Conservation (phyloP, 108 stramenopile species). For the Cyclotella sp. region DNA sequence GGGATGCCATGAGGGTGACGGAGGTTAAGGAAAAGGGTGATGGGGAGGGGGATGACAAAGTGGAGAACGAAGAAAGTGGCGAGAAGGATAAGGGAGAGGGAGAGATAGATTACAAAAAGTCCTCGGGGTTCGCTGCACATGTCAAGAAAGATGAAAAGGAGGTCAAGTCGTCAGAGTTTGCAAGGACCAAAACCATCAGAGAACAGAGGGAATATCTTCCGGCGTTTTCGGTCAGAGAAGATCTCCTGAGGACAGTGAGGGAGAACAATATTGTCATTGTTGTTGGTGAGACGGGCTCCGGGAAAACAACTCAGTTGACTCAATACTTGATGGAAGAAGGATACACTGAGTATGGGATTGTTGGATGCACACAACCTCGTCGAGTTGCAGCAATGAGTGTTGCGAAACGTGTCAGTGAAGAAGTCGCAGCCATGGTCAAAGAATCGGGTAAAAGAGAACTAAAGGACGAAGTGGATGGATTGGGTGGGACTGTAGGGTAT, state of each 20-base stretch:
- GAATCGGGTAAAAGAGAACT: slow-evolving; percentile 59
- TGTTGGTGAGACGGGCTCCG: slow-evolving; percentile 93
- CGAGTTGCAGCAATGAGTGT: slow-evolving; percentile 99
- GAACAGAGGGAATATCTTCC: slow-evolving; percentile 96
- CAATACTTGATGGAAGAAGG: slow-evolving; percentile 98
- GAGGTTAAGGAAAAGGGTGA: slow-evolving; percentile 68
- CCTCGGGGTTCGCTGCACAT: slow-evolving; percentile 87
- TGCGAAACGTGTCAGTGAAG: slow-evolving; percentile 97
- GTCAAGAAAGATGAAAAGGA: slow-evolving; percentile 57
- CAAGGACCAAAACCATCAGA: slow-evolving; percentile 87
- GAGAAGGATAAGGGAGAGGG: slow-evolving; percentile 47
- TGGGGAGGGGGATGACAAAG: slow-evolving; percentile 33
- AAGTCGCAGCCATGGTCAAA: slow-evolving; percentile 79
- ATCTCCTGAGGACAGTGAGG: slow-evolving; percentile 89
- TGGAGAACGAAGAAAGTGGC: slow-evolving; percentile 30
- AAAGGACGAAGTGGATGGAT: slow-evolving; percentile 74
- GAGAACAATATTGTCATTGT: slow-evolving; percentile 96
- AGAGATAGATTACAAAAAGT: slow-evolving; percentile 92
- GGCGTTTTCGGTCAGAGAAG: slow-evolving; percentile 93
- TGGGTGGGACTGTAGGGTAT: slow-evolving; percentile 96
- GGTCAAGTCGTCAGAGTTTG: slow-evolving; percentile 73
- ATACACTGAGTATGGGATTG: slow-evolving; percentile 89
- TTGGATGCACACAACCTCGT: slow-evolving; percentile 96
- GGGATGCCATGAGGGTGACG: slow-evolving; percentile 88
- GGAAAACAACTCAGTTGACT: slow-evolving; percentile 97